A percentile compares a stretch with the other conserved stretches of the same genome.
phyloP scores from a whole-genome alignment of 257 asterid genomes.

The Thymus mandschuricus region DNA sequence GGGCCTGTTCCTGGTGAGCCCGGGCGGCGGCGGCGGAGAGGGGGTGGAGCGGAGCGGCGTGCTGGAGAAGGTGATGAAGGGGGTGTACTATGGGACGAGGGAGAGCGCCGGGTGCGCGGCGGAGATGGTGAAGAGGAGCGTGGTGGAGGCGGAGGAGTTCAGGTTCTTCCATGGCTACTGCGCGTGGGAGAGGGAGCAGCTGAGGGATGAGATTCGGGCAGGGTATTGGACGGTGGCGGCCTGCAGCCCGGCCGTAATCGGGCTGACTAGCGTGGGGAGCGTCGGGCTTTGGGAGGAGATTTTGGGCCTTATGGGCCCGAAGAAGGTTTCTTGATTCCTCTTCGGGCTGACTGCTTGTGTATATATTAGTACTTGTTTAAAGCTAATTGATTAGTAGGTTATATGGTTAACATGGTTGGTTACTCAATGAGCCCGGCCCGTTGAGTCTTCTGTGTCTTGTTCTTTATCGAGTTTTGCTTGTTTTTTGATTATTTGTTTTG shows the following conservation, averaged over 20 bases:
- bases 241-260: constrained; percentile 67
- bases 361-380: not conserved
- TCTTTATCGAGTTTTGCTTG: too few relatives aligned
- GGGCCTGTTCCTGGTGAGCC: constrained; percentile 64
- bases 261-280: constrained; percentile 51
- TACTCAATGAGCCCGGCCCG: not conserved
- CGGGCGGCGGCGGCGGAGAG: constrained; percentile 36
- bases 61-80: constrained; percentile 80
- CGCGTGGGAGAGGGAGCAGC: constrained; percentile 77
- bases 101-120: constrained; percentile 81
- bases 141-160: constrained; percentile 54
- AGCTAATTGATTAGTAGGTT: too few relatives aligned
- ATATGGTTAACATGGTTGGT: not conserved
- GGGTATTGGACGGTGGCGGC: constrained; percentile 91
- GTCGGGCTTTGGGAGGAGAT: constrained; percentile 83
- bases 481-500: too few relatives aligned
- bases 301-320: constrained; percentile 71
- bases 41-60: constrained; percentile 61
- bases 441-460: too few relatives aligned
- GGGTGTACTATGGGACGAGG: constrained; percentile 73
- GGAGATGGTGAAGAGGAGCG: constrained; percentile 62
- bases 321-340: constrained; percentile 59
- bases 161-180: constrained; percentile 87
- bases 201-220: constrained; percentile 72
- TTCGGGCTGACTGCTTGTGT: not conserved